These are phyloP conservation scores for Populus ilicifolia DNA, from an alignment of 345 rosid species.

Conservation along the genomic window DNA sequence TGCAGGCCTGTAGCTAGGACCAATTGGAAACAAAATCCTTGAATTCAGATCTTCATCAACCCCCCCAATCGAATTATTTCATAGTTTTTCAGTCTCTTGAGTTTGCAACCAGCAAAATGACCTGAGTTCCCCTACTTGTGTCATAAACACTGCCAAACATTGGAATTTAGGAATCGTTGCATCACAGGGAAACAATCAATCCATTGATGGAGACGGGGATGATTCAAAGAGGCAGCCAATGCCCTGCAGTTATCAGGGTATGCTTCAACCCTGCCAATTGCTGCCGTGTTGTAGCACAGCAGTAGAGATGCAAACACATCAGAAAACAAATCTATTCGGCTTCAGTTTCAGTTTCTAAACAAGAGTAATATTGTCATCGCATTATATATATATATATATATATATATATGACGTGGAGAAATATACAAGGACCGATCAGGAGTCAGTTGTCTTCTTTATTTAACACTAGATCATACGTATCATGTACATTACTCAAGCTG, in stretches of 20 bases:
- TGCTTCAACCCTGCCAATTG: background rate
- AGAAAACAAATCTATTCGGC: background rate
- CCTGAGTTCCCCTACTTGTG: background rate
- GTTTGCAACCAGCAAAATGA: background rate
- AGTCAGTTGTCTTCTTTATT: conserved; percentile 16
- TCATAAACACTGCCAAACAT: background rate
- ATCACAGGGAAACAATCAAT: background rate
- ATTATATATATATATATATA: conserved; percentile 13
- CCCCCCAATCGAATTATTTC: background rate
- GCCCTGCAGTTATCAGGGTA: background rate
- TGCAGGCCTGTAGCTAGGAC: background rate
- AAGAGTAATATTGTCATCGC: conserved; percentile 7
- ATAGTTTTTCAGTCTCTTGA: background rate
- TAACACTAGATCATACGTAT: conserved; percentile 8
- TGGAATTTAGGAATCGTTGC: background rate
- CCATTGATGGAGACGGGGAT: background rate
- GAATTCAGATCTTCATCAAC: background rate
- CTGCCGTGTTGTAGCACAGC: background rate
- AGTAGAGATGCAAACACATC: background rate
- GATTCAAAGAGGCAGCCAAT: background rate
- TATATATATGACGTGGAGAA: conserved; percentile 12
- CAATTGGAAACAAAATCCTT: background rate
- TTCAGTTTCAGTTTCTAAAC: background rate
- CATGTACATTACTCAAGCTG: conserved; percentile 18
- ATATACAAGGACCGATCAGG: conserved; percentile 29